Conservation (phyloP, 371 early-diverging fungal genomes). For the Choanephora cucurbitarum region DNA sequence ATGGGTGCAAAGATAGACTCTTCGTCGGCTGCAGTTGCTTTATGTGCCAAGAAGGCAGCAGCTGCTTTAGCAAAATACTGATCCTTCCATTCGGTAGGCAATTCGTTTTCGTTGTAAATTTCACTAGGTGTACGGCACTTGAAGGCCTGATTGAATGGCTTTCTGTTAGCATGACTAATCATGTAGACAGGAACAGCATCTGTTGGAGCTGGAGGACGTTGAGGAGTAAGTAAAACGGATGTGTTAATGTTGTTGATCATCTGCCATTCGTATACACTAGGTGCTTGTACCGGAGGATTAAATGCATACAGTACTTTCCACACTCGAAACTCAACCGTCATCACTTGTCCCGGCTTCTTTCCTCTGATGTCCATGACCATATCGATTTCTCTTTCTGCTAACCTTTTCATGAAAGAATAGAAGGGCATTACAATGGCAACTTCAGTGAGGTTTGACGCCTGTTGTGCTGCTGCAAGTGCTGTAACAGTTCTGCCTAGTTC, state of each 20-base stretch:
- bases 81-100: conserved; percentile 67
- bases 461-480: conserved; percentile 61
- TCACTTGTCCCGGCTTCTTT: conserved; percentile 33
- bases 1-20: conserved; percentile 56
- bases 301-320: conserved; percentile 48
- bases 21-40: conserved; percentile 52
- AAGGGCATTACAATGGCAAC: conserved; percentile 65
- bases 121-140: conserved; percentile 39
- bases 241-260: conserved; percentile 33
- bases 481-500: conserved; percentile 67
- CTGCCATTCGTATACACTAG: conserved; percentile 24
- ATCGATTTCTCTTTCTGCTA: conserved; percentile 31
- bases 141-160: conserved; percentile 63
- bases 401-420: conserved; percentile 54
- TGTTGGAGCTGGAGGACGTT: conserved; percentile 17
- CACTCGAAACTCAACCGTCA: conserved; percentile 50
- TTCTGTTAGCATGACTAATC: conserved; percentile 59
- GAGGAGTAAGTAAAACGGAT: conserved; percentile 21
- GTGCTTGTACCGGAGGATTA: conserved; percentile 33
- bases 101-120: conserved; percentile 55
- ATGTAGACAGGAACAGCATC: conserved; percentile 55
- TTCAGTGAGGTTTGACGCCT: conserved; percentile 44
- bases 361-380: conserved; percentile 58
- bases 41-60: conserved; percentile 58
- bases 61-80: conserved; percentile 67